Conservation (phyloP, 2,329 filamentous ascomycete genomes). For the Paraconiothyrium sp. region DNA sequence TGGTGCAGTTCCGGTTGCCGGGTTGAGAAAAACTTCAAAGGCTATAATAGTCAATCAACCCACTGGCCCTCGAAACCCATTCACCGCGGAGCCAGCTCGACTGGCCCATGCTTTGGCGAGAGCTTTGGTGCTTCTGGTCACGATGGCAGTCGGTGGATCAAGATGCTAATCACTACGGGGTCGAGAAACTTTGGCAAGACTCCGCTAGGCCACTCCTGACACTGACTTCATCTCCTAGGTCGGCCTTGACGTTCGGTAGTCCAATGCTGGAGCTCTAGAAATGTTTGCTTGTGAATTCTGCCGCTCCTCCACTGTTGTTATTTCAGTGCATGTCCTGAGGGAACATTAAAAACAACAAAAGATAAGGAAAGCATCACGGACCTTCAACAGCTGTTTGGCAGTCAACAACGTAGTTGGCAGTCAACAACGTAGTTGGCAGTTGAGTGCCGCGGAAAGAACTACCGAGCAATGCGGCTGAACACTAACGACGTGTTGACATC, state of each 20-base stretch:
- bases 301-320: constrained; percentile 9
- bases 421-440: background rate
- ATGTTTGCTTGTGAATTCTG: constrained; percentile 20
- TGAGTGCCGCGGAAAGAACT: background rate
- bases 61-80: constrained; percentile 17
- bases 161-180: constrained; percentile 12
- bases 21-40: constrained; percentile 7
- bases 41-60: constrained; percentile 18
- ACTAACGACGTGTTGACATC: too few species aligned
- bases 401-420: background rate
- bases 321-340: background rate
- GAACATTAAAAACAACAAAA: constrained; percentile 2
- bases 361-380: constrained; percentile 9
- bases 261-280: constrained; percentile 22
- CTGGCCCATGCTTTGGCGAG: constrained; percentile 21
- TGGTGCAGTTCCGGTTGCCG: background rate
- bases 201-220: constrained; percentile 19
- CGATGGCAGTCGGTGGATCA: constrained; percentile 23
- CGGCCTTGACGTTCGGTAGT: constrained; percentile 12
- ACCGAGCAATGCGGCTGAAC: too few species aligned
- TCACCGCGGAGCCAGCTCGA: constrained; percentile 13
- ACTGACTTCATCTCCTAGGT: constrained; percentile 19
- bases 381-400: background rate
- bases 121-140: constrained; percentile 16
- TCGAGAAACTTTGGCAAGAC: constrained; percentile 18